Conservation (phyloP, 768 basidiomycete genomes). For the Russula compacta region DNA sequence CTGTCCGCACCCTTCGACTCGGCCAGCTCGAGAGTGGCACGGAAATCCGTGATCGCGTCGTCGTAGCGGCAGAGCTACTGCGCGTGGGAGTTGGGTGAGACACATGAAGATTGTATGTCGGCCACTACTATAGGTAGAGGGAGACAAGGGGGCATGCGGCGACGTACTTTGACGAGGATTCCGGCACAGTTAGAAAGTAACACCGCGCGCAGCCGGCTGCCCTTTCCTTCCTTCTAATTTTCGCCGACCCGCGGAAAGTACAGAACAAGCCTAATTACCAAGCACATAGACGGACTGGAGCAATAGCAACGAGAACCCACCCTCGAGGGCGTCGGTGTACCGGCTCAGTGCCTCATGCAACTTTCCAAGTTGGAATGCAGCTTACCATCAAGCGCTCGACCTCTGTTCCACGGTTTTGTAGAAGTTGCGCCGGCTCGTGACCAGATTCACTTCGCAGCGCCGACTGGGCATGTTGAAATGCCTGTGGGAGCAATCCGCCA, state of each 20-base stretch:
- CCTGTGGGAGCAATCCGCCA: constrained; percentile 56
- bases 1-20: constrained; percentile 50
- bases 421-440: constrained; percentile 54
- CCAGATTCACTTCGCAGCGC: constrained; percentile 76
- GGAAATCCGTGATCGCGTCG: constrained; percentile 64
- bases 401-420: constrained; percentile 73
- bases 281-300: no score
- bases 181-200: constrained; percentile 80
- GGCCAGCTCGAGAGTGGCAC: constrained; percentile 67
- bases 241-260: constrained; percentile 52
- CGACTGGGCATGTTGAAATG: constrained; percentile 58
- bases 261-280: not conserved
- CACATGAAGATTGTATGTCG: not conserved
- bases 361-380: constrained; percentile 52
- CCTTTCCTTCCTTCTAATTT: constrained; percentile 60
- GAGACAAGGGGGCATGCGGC: constrained; percentile 5
- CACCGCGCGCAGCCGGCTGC: constrained; percentile 73
- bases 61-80: constrained; percentile 59
- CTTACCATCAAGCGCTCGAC: constrained; percentile 81
- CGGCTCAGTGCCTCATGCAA: constrained; percentile 54
- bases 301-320: constrained; percentile 28
- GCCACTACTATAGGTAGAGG: not conserved
- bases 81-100: not conserved
- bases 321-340: constrained; percentile 67
- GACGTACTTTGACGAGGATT: constrained; percentile 58